Evolutionary conservation across 2,329 filamentous ascomycete genomes (phyloP).

Genomic region (Pseudohalonectria lignicola): DNA sequence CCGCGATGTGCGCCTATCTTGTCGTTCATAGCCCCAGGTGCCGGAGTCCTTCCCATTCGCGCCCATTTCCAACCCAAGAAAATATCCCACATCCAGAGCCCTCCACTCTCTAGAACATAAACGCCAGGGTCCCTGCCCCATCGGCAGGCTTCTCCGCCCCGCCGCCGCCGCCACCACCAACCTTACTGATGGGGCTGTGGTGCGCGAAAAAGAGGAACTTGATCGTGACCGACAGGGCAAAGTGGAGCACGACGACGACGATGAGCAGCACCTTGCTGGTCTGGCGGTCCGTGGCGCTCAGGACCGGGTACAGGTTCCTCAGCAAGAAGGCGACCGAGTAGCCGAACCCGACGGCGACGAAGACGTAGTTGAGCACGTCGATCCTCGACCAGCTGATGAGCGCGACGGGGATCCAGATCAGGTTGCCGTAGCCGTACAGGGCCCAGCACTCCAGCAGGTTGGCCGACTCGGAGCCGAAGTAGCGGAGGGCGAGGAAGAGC

Average conservation of each 20-base stretch:
- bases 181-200: conserved; percentile 40
- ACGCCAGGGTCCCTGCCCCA: neutral
- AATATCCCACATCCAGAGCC: too few species aligned
- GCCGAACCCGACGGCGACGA: conserved; percentile 78
- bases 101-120: neutral
- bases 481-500: conserved; percentile 80
- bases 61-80: too few species aligned
- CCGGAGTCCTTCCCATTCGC: too few species aligned
- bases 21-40: too few species aligned
- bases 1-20: too few species aligned
- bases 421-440: conserved; percentile 89
- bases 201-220: conserved; percentile 95
- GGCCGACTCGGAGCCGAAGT: conserved; percentile 89
- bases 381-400: conserved; percentile 84
- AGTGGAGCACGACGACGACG: conserved; percentile 73
- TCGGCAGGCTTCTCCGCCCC: conserved; percentile 2
- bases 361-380: conserved; percentile 81
- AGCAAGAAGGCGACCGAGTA: conserved; percentile 75
- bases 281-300: conserved; percentile 86
- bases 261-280: conserved; percentile 81
- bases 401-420: conserved; percentile 95
- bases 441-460: conserved; percentile 94
- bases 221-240: conserved; percentile 84
- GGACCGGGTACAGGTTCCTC: conserved; percentile 79
- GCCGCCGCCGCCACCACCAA: conserved; percentile 1